Conservation (phyloP, 83 land plant genomes). For the Thuja plicata region DNA sequence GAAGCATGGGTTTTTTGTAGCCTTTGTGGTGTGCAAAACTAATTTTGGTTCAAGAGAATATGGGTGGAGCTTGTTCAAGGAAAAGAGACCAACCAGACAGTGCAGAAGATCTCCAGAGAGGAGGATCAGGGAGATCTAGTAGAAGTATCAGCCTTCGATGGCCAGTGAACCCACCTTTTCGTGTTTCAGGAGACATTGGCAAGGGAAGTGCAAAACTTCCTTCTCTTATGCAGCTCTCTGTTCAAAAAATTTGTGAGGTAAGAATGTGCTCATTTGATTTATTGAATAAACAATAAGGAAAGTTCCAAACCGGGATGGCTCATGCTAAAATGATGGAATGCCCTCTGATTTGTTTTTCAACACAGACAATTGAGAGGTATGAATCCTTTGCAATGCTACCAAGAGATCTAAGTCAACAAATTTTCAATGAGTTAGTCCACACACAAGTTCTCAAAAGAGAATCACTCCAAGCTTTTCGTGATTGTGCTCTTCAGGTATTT, state of each 20-base stretch:
- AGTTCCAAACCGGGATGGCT: not conserved
- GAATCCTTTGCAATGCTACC: slow-evolving; percentile 67
- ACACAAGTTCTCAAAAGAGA: slow-evolving; percentile 46
- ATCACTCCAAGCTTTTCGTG: slow-evolving; percentile 61
- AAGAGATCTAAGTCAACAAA: slow-evolving; percentile 89
- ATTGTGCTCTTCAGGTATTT: slow-evolving; percentile 90
- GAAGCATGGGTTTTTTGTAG: slow-evolving; percentile 6
- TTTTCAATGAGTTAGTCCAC: slow-evolving; percentile 80
- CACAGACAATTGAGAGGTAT: slow-evolving; percentile 64
- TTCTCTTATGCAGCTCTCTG: slow-evolving; percentile 66
- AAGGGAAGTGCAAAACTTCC: slow-evolving; percentile 38
- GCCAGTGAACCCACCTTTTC: slow-evolving; percentile 48
- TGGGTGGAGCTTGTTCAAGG: slow-evolving; percentile 94
- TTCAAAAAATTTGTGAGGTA: slow-evolving; percentile 66
- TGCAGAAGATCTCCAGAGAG: slow-evolving; percentile 47
- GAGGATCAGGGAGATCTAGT: slow-evolving; percentile 40
- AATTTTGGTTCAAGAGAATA: slow-evolving; percentile 18
- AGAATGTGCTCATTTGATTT: not conserved
- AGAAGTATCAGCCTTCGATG: slow-evolving; percentile 74
- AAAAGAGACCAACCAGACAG: slow-evolving; percentile 68
- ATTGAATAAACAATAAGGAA: not conserved
- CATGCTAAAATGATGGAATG: not conserved
- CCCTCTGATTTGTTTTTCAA: not conserved
- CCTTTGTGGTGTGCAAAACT: not conserved
- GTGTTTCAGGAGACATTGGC: slow-evolving; percentile 17